Evolutionary conservation across 140 eudicot species (phyloP), one percentile per base, ranked within the genome.

Genomic region (Senecio squalidus): DNA sequence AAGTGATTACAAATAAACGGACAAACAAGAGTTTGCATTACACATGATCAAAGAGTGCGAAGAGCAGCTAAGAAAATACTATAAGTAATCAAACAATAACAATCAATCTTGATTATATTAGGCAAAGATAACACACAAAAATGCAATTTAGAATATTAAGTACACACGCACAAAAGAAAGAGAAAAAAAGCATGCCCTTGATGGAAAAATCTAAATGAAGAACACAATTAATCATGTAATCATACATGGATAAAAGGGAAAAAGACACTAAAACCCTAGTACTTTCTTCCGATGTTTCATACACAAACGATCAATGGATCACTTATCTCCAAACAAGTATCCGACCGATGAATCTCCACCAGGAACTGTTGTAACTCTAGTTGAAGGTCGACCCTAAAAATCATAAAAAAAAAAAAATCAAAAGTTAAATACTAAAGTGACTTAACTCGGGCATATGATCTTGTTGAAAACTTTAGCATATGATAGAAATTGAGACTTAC

Each of bases 281-380:
- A 50, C 61, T 50, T n/a, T 49, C 60, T 5, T 51, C 13, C 9
- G 61, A 51, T 51, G 47, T 40, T 29, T 4, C 7, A 22, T 0
- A 64, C 39, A 49, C 50, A 64, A 34, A 33, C 50, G 24, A 33
- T 45, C 15, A 17, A 7, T 65, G 6, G 11, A 67, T 79, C 77
- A 76, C 77, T 84, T 77, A 61, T 80, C 88, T 74, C 88, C 88
- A 72, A 80, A 84, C 64, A 84, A 58, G 73, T 84, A 84, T 30
- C 94, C 94, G 11, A 84, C 71, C 10, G 88, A 80, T 40, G 94
- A 84, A 66, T 70, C 79, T 57, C 94, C 94, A 24, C 88, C 94
- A 0, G 88, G 94, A 58, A 65, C 88, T 34, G 85, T 80, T 17
- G 72, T 84, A 49, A 84, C 88, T 67, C 75, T 77, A 7, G 88